A percentile compares a stretch with the other conserved stretches of the same genome.
Evolutionary conservation across 1,284 basidiomycete genomes (phyloP).

Genomic region (Ganoderma meredithae): DNA sequence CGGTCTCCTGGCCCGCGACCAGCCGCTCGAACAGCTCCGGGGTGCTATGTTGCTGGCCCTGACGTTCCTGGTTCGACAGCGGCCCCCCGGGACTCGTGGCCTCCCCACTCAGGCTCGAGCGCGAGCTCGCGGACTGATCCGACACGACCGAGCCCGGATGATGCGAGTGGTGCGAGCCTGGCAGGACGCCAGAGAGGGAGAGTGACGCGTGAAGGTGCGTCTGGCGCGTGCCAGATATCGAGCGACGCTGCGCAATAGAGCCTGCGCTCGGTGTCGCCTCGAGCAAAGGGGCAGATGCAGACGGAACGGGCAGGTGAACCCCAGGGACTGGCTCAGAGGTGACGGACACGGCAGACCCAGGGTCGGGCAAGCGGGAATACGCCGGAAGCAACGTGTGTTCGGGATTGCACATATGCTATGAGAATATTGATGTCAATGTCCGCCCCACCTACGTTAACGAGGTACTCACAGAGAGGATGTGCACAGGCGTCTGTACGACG

Average conservation of each 20-base stretch:
- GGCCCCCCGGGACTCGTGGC: conserved; percentile 28
- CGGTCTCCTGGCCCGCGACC: conserved; percentile 67
- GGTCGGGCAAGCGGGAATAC: conserved; percentile 52
- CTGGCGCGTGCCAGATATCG: not conserved
- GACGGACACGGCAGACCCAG: conserved; percentile 5
- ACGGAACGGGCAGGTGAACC: conserved; percentile 5
- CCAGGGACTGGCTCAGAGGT: not conserved
- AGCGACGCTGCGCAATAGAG: not conserved
- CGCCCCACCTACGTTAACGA: no score
- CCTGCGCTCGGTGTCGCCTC: not conserved
- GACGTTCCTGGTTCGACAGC: conserved; percentile 26
- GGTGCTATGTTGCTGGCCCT: conserved; percentile 47
- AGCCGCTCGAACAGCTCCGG: conserved; percentile 61
- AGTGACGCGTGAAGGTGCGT: not conserved
- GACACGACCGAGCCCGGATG: not conserved
- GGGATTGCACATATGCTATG: conserved; percentile 80
- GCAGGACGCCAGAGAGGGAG: not conserved
- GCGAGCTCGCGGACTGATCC: conserved; percentile 3
- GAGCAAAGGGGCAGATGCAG: conserved; percentile 10
- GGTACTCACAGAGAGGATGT: conserved; percentile 77
- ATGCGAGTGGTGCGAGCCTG: not conserved
- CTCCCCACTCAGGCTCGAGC: conserved; percentile 24
- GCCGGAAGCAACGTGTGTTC: conserved; percentile 81
- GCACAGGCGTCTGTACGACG: conserved; percentile 84
- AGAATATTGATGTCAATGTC: no score